Evolutionary conservation across 768 basidiomycete genomes (phyloP).

Genomic region (Amanita rubescens): DNA sequence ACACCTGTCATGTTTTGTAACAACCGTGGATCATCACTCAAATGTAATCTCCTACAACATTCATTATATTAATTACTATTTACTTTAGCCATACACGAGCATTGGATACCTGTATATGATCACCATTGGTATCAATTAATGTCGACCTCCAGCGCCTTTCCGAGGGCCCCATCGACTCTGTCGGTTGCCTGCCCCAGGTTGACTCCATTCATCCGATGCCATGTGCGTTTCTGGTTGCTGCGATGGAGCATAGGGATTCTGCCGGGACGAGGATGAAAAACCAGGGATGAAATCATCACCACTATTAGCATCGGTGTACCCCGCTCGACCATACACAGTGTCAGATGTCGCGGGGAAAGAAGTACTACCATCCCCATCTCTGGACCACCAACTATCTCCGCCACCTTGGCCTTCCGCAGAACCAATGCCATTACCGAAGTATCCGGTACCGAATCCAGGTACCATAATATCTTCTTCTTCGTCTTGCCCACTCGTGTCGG

Average conservation of each 20-base stretch:
- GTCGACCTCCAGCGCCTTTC: conserved; percentile 15
- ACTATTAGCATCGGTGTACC: conserved; percentile 28
- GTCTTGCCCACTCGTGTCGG: conserved; percentile 52
- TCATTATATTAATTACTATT: neutral
- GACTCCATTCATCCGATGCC: conserved; percentile 23
- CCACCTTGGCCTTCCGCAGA: conserved; percentile 10
- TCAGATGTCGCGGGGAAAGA: conserved; percentile 5
- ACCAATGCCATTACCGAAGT: conserved; percentile 19
- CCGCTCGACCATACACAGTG: conserved; percentile 8
- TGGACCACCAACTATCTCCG: conserved; percentile 35
- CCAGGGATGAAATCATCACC: conserved; percentile 62
- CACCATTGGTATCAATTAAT: conserved; percentile 7
- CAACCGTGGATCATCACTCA: neutral
- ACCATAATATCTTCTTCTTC: conserved; percentile 69
- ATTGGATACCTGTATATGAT: neutral
- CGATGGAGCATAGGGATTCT: conserved; percentile 24
- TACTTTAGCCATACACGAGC: neutral
- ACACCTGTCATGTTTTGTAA: neutral
- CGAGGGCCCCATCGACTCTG: conserved; percentile 24
- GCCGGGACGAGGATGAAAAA: conserved; percentile 28
- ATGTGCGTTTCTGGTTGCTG: conserved; percentile 44
- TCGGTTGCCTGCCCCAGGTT: conserved; percentile 25
- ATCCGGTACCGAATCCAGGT: conserved; percentile 58
- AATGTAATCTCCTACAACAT: neutral
- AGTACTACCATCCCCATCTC: conserved; percentile 31